Base-by-base conservation (phyloP, 1,284 basidiomycete genomes). In the Kwoniella shivajii region DNA sequence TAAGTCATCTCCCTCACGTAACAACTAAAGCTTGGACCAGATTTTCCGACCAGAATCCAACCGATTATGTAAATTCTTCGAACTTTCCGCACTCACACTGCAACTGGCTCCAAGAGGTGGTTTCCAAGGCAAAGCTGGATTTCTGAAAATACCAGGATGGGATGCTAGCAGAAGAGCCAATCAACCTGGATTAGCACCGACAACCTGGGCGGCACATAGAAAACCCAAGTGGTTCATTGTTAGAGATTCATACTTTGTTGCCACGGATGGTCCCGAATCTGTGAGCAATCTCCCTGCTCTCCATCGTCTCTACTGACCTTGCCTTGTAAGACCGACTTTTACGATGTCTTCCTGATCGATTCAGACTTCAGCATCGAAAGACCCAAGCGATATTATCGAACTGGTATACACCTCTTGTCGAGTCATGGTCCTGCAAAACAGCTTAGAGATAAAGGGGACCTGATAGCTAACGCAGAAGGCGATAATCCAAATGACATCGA, bases 21-120 rank as follows among this genome's bases (percentile, higher is more conserved):
- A 34, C 16, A 27, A 6, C n/a, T 3, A 38, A 41, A n/a, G 14
- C 27, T 53, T 56, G 24, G 55, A 9, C 3, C 64, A 96, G 90
- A 96, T 98, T 90, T 98, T 98, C 79, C 90, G 93, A 67, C 91
- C 95, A 1, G 87, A 93, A 42, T 86, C 92, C 0, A 99, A 98
- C 69, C 86, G 94, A 24, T 79, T 99, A 0, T 88, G 90, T 59
- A 87, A 87, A n/a, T 99, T 99, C 78, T 84, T 99, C 54, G 96
- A 99, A 76, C 84, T 99, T 45, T 94, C 91, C 45, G 88, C 93
- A 0, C 80, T 99, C 27, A 94, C 89, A 2, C 85, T 98, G 52
- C 79, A 86, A 6, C 83, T 95, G 6, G 91, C 93, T 0, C 88
- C 86, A 36, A 85, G 87, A 5, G 91, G 92, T 6, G 93, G 94